Evolutionary conservation across 2,329 filamentous ascomycete genomes (phyloP), one percentile per base, ranked within the genome.

Genomic region (Daldinia eschscholtzii): DNA sequence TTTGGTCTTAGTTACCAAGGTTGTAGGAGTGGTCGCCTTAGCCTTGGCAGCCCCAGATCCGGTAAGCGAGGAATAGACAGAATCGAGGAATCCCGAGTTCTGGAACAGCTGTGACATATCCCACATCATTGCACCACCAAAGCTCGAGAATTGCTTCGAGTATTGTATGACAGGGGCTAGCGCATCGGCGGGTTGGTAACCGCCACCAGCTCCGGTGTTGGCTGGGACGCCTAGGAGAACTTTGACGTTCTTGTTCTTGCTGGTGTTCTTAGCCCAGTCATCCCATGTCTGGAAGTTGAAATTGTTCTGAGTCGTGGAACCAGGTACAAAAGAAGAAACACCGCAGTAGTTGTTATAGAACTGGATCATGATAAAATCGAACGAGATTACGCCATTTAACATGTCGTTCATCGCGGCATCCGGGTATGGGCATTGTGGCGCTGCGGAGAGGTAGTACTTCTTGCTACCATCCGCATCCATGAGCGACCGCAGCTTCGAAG

Each of bases 261-360:
- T 88, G 2, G 80, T 81, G 0, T 78, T 84, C 73, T 83, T 84
- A 20, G 90, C 89, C 90, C 90, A 92, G 66, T 80, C 81, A 76
- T 92, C 87, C 90, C 90, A 92, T 30, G 83, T 84, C 35, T 80
- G 80, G 69, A 90, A 87, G 80, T 92, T 90, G 80, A 87, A 91
- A 71, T 84, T 85, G 60, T 80, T 82, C 74, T 87, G 86, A 0
- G 77, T 80, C 12, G 72, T 61, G 0, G 80, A 66, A 4, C 84
- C 85, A 0, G 80, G 61, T 0, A 80, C 73, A 79, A 84, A 92
- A 30, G 82, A 83, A 68, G 82, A 78, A 1, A 88, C 79, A 15
- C 89, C 88, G 77, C 91, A 92, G 76, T 81, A 87, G 82, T 91
- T 91, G 83, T 91, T 91, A 79, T 91, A 91, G 79, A 91, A 91